Percentiles rank a stretch among this genome's conserved stretches.
phyloP scores from a whole-genome alignment of 345 rosid genomes.

The Arabidopsis arenosa region DNA sequence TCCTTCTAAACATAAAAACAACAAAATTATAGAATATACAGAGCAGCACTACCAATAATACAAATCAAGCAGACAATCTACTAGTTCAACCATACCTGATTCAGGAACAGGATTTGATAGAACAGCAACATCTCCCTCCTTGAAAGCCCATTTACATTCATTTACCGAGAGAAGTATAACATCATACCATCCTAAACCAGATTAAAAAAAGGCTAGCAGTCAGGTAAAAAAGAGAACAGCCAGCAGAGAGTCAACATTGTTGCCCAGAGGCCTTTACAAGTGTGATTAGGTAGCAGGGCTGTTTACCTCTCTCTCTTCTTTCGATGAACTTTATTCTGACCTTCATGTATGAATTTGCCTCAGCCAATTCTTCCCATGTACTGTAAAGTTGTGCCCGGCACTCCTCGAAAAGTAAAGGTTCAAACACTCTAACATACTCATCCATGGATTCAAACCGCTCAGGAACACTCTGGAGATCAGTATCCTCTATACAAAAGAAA shows the following conservation, averaged over 20 bases:
- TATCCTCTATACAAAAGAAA: slow-evolving; percentile 66
- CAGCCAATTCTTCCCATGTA: slow-evolving; percentile 91
- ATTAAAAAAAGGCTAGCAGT: slow-evolving; percentile 41
- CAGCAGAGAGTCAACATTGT: slow-evolving; percentile 9
- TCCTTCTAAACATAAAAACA: slow-evolving; percentile 47
- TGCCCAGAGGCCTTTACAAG: slow-evolving; percentile 11
- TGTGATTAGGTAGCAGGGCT: background rate
- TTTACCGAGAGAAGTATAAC: slow-evolving; percentile 70
- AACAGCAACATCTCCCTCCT: slow-evolving; percentile 99
- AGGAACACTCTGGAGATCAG: slow-evolving; percentile 91
- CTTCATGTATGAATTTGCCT: slow-evolving; percentile 70
- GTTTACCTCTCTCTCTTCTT: slow-evolving; percentile 95
- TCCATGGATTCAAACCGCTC: slow-evolving; percentile 90
- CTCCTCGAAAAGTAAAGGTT: slow-evolving; percentile 98
- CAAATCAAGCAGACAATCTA: slow-evolving; percentile 18
- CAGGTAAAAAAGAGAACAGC: slow-evolving; percentile 14
- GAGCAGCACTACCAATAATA: slow-evolving; percentile 14
- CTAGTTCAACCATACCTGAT: slow-evolving; percentile 53
- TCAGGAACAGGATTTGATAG: slow-evolving; percentile 85
- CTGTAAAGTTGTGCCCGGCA: slow-evolving; percentile 97
- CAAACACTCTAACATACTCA: slow-evolving; percentile 93
- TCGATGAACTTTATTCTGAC: slow-evolving; percentile 85
- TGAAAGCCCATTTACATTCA: slow-evolving; percentile 92
- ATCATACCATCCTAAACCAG: slow-evolving; percentile 88
- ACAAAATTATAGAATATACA: slow-evolving; percentile 29